phyloP scores from a whole-genome alignment of 305 asterid genomes.

The Salvia sclarea region DNA sequence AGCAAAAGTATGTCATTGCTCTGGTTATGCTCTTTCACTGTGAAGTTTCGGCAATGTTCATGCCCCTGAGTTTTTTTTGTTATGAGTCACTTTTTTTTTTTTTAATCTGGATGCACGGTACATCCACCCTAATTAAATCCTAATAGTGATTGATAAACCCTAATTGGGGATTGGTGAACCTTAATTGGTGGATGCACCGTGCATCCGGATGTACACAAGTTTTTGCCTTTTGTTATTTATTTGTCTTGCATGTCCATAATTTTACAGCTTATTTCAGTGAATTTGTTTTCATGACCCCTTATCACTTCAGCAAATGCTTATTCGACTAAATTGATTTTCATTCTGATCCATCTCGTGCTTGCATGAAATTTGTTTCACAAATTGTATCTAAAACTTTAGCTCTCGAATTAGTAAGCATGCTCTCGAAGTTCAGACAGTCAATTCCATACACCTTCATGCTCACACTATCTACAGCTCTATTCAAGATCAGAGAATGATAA shows the following conservation, averaged over 20 bases:
- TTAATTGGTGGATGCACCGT: no score
- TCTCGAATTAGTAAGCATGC: neutral
- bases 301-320: constrained; percentile 25
- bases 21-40: constrained; percentile 11
- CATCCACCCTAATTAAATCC: no score
- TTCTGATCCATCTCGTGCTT: constrained; percentile 14
- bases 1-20: constrained; percentile 60
- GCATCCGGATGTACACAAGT: no score
- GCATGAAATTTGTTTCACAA: constrained; percentile 5
- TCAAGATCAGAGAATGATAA: neutral
- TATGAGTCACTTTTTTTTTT: no score
- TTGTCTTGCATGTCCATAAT: neutral
- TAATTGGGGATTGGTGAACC: no score
- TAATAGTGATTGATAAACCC: no score
- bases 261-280: neutral
- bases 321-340: neutral
- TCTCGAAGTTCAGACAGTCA: constrained; percentile 3
- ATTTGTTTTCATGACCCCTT: constrained; percentile 9
- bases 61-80: neutral
- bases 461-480: neutral
- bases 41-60: constrained; percentile 17
- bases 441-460: neutral
- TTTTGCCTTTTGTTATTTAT: neutral
- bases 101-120: no score
- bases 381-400: neutral